Evolutionary conservation across 2,329 filamentous ascomycete species (phyloP).

Genomic region (Neofusicoccum parvum): DNA sequence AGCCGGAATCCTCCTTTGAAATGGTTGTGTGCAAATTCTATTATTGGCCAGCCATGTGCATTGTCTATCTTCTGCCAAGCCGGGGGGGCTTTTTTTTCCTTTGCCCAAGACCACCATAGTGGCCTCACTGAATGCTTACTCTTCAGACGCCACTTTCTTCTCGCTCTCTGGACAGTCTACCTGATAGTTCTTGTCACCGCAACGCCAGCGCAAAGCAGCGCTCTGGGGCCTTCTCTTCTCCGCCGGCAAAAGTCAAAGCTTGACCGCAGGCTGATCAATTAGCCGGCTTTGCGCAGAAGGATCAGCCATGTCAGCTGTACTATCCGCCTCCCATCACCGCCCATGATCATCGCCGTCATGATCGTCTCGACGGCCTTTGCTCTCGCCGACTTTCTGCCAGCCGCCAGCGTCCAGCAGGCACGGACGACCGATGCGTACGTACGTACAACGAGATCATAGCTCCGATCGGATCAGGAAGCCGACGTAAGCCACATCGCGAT

Average conservation of each 20-base stretch:
- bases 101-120: no score
- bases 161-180: no score
- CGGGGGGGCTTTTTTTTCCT: no score
- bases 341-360: background rate
- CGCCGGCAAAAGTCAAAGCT: background rate
- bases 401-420: background rate
- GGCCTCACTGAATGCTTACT: no score
- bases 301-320: background rate
- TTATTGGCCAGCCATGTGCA: no score
- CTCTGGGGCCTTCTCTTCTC: background rate
- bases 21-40: no score
- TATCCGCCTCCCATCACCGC: background rate
- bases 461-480: background rate
- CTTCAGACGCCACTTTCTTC: no score
- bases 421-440: background rate
- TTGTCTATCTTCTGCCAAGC: no score
- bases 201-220: no score
- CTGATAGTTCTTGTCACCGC: no score
- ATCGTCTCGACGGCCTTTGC: background rate
- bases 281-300: background rate
- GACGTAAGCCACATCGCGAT: background rate
- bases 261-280: background rate
- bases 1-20: no score
- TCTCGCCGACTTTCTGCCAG: slow-evolving; percentile 1
- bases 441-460: background rate